Percentiles rank a stretch among this genome's conserved stretches.
Evolutionary conservation across 139 green algal genomes (phyloP).

Genomic region (Zygnema circumcarinatum): DNA sequence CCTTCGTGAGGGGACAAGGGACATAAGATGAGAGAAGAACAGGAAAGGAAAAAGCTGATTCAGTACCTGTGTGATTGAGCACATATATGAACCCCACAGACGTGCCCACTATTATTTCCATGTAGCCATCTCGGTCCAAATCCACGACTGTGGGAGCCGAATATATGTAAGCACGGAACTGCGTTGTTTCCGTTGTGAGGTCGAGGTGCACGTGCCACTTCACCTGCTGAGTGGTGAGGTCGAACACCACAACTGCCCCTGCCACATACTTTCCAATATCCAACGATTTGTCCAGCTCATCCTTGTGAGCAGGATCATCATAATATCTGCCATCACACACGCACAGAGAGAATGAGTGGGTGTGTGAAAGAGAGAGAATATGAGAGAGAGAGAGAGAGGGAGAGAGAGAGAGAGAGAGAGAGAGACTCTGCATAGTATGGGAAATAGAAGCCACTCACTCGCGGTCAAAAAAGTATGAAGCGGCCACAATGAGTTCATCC

Average conservation of each 20-base stretch:
- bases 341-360: not conserved
- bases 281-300: constrained; percentile 65
- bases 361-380: not conserved
- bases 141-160: constrained; percentile 84
- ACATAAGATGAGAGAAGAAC: constrained; percentile 30
- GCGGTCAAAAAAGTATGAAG: constrained; percentile 90
- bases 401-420: not conserved
- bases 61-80: constrained; percentile 72
- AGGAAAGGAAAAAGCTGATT: not conserved
- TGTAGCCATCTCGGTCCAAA: constrained; percentile 80
- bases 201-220: constrained; percentile 81
- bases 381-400: not conserved
- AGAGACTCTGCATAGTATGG: not conserved
- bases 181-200: constrained; percentile 85
- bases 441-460: constrained; percentile 50
- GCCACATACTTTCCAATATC: constrained; percentile 80
- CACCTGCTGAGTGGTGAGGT: constrained; percentile 67
- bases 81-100: constrained; percentile 94
- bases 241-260: constrained; percentile 84
- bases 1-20: constrained; percentile 25
- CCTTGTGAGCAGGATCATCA: constrained; percentile 67
- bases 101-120: constrained; percentile 94
- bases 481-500: constrained; percentile 89
- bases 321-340: constrained; percentile 73
- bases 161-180: constrained; percentile 85